Evolutionary conservation across 2,329 filamentous ascomycete species (phyloP).

Genomic region (Penicillium sp.): DNA sequence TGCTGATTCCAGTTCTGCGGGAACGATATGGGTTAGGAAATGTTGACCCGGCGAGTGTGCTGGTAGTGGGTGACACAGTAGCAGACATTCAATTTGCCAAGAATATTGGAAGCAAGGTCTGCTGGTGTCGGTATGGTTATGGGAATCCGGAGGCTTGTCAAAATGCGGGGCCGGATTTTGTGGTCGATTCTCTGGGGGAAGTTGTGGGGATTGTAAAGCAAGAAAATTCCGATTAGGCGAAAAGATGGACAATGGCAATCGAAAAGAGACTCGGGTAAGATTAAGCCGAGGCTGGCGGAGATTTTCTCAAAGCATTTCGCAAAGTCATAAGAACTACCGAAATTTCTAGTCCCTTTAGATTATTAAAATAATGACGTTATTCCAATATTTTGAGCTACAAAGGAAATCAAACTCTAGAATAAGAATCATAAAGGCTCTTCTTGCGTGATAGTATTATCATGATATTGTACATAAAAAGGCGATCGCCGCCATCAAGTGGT

Average conservation of each 20-base stretch:
- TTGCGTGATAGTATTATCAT: not conserved
- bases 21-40: conserved; percentile 8
- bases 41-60: conserved; percentile 3
- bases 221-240: not conserved
- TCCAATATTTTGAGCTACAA: not conserved
- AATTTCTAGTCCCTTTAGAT: too few relatives aligned
- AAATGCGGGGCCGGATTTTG: conserved; percentile 13
- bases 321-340: too few relatives aligned
- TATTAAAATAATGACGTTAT: too few relatives aligned
- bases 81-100: conserved; percentile 22
- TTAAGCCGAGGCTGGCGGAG: too few relatives aligned
- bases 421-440: not conserved
- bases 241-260: not conserved
- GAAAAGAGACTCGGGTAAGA: too few relatives aligned
- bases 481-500: not conserved
- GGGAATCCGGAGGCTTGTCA: conserved; percentile 15
- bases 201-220: conserved; percentile 12
- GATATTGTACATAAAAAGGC: not conserved
- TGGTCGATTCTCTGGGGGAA: conserved; percentile 16
- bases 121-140: conserved; percentile 26
- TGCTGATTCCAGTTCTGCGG: conserved; percentile 21
- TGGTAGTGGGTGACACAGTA: conserved; percentile 24
- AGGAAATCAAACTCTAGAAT: not conserved
- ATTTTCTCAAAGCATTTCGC: too few relatives aligned
- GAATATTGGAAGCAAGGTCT: conserved; percentile 19